These are phyloP conservation scores for Physcomitrium patens DNA, from an alignment of 225 moss, liverwort and hornwort genomes.

Conservation along the genomic window DNA sequence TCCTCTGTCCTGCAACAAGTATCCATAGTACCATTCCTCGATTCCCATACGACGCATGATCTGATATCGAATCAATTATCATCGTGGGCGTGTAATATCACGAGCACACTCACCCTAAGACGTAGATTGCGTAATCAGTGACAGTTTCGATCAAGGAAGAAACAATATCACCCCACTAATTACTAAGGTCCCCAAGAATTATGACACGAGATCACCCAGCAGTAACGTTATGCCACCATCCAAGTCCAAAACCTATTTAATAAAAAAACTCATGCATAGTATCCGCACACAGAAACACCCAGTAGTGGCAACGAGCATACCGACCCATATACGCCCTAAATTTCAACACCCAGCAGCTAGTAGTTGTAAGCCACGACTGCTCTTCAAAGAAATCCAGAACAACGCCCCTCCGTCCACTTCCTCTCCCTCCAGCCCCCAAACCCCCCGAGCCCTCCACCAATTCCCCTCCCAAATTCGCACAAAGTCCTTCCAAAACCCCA, in stretches of 20 bases:
- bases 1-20: neutral
- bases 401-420: neutral
- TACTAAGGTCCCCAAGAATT: neutral
- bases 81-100: neutral
- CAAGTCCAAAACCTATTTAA: neutral
- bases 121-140: no score
- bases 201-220: neutral
- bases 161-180: neutral
- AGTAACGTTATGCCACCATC: neutral
- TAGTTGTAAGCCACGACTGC: neutral
- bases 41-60: neutral
- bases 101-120: no score
- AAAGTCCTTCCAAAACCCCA: neutral
- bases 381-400: constrained; percentile 25
- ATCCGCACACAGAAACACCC: neutral
- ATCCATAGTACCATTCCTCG: constrained; percentile 10
- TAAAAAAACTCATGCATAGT: neutral
- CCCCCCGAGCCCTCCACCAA: constrained; percentile 22
- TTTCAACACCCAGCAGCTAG: neutral
- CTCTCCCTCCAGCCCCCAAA: neutral
- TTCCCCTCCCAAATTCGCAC: neutral
- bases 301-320: neutral
- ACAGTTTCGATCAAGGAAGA: neutral
- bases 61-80: constrained; percentile 1
- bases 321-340: neutral